These are phyloP conservation scores for Phytophthora pluvialis DNA, from an alignment of 352 stramenopile species.

Conservation along the genomic window DNA sequence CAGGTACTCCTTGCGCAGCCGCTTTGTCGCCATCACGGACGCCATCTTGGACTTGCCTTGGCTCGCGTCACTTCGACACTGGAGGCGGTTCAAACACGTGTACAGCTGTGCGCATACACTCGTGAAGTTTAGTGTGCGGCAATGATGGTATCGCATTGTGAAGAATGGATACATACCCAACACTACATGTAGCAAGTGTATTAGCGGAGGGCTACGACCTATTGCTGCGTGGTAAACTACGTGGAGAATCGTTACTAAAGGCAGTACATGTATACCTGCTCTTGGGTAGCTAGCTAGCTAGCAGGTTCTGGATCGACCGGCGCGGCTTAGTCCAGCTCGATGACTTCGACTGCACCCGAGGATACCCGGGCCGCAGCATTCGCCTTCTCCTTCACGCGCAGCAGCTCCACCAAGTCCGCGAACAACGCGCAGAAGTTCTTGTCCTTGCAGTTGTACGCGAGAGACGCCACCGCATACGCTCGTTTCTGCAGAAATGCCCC, in stretches of 20 bases:
- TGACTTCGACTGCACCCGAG: constrained; percentile 3
- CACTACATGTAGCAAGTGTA: too few species aligned
- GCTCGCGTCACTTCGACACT: constrained; percentile 14
- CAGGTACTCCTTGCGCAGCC: constrained; percentile 93
- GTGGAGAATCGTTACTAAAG: neutral
- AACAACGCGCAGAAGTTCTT: constrained; percentile 88
- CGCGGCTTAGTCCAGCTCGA: constrained; percentile 16
- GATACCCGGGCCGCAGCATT: neutral
- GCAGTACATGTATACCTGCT: constrained; percentile 19
- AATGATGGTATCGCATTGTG: constrained; percentile 16
- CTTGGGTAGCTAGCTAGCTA: neutral
- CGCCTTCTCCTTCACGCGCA: constrained; percentile 25
- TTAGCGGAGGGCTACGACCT: too few species aligned
- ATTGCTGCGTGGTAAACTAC: neutral
- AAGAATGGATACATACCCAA: constrained; percentile 13
- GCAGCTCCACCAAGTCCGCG: constrained; percentile 78
- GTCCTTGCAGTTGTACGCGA: constrained; percentile 83
- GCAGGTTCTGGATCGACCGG: neutral
- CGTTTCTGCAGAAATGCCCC: constrained; percentile 55
- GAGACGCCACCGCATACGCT: constrained; percentile 64
- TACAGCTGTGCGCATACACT: constrained; percentile 8
- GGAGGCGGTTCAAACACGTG: constrained; percentile 14
- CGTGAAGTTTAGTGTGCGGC: neutral
- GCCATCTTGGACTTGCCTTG: constrained; percentile 45
- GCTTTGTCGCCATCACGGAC: constrained; percentile 87